Conservation (phyloP, 441 rosid genomes). For the Viola pubescens region DNA sequence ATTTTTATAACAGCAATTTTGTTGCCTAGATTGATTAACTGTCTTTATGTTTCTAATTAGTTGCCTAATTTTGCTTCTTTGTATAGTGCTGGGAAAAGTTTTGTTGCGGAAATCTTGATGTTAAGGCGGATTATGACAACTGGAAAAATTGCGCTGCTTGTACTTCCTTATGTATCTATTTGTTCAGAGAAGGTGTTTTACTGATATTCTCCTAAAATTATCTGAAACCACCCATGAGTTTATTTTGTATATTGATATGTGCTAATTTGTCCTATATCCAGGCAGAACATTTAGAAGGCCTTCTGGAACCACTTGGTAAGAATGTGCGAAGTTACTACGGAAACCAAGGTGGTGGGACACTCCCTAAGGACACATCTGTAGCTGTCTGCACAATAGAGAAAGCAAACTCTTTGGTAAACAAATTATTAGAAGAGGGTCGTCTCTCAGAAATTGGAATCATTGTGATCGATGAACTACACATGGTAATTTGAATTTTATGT, state of each 20-base stretch:
- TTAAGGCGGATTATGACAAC: constrained; percentile 73
- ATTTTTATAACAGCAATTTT: constrained; percentile 5
- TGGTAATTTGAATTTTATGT: constrained; percentile 44
- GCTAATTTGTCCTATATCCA: constrained; percentile 16
- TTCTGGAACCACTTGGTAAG: constrained; percentile 92
- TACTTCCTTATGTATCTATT: constrained; percentile 96
- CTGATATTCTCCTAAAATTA: constrained; percentile 15
- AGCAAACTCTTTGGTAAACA: constrained; percentile 85
- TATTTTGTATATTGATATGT: no score
- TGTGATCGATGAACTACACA: constrained; percentile 97
- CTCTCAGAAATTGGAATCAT: constrained; percentile 88
- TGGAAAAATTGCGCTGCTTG: constrained; percentile 84
- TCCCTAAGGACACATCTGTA: constrained; percentile 92
- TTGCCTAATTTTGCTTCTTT: constrained; percentile 25
- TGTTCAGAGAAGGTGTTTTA: constrained; percentile 79
- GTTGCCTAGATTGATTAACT: constrained; percentile 5
- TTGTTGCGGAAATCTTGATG: constrained; percentile 98
- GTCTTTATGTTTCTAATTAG: background rate
- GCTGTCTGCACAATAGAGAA: constrained; percentile 99
- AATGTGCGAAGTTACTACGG: constrained; percentile 93
- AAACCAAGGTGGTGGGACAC: constrained; percentile 95
- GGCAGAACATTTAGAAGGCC: constrained; percentile 93
- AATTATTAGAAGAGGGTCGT: constrained; percentile 94
- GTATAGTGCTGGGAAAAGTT: constrained; percentile 97
- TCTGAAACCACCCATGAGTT: background rate